Evolutionary conservation across 2,329 filamentous ascomycete species (phyloP), one percentile per base, ranked within the genome.

Genomic region (Epicoccum nigrum): DNA sequence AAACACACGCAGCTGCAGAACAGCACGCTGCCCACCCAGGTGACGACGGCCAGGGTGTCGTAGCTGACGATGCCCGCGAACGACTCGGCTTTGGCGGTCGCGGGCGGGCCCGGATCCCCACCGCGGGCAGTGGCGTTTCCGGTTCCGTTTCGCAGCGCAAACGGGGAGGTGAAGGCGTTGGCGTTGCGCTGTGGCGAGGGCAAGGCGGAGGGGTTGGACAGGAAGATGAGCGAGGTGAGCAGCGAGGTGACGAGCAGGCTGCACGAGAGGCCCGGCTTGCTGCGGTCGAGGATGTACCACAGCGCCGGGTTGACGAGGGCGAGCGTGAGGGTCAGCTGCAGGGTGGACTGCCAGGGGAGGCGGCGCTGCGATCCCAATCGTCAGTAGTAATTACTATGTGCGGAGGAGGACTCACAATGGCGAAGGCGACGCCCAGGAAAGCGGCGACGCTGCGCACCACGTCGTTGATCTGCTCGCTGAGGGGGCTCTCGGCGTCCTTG

Each of bases 1-100:
- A 99, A 97, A 74, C 92, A 97, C 8, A 97, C 85, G 62, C 90
- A 92, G 67, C 90, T 95, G 75, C 94, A 97, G 71, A 97, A 99
- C 42, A 99, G 76, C 20, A 97, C 92, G 67, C 91, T 96, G 19
- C 93, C 81, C 67, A 96, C 88, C 93, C 94, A 99, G 4, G 92
- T 90, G 11, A 86, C 87, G 15, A 88, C 83, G 50, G 88, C 89
- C 1, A 92, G 72, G 6, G 79, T 85, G 62, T 90, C 84, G 43
- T 85, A 82, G 45, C 77, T 83, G 51, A 82, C 82, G 53, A 83
- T 77, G 37, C 81, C 84, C 58, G 77, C 84, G 56, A 81, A 78
- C 19, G 67, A 33, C 20, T 67, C 58, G 21, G 54, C n/a, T n/a
- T n/a, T n/a, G 56, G 11, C 42, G 38, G 13, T 40, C 51, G 17